phyloP scores from a whole-genome alignment of 345 rosid genomes.

The Euphorbia peplus region DNA sequence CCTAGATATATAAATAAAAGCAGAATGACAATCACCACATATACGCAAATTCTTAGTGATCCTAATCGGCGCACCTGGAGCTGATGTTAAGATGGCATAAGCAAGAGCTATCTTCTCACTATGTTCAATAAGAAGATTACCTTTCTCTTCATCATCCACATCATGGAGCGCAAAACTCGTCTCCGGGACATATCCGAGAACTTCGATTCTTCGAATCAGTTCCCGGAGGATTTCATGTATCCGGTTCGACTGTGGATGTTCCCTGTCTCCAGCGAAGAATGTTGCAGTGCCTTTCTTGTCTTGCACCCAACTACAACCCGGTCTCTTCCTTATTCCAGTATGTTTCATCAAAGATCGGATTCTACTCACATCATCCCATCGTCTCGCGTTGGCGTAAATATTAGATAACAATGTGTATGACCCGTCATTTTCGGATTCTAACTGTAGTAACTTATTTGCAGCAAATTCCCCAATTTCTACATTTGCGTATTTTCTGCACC shows the following conservation, averaged over 20 bases:
- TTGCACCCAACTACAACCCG: slow-evolving; percentile 93
- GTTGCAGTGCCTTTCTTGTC: slow-evolving; percentile 69
- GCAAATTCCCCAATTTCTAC: slow-evolving; percentile 84
- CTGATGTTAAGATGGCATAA: slow-evolving; percentile 53
- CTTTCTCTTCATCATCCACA: slow-evolving; percentile 88
- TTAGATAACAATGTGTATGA: slow-evolving; percentile 77
- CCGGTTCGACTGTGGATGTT: slow-evolving; percentile 48
- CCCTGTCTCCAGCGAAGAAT: slow-evolving; percentile 72
- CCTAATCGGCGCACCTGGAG: slow-evolving; percentile 57
- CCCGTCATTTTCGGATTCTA: slow-evolving; percentile 64
- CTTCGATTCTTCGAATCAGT: slow-evolving; percentile 59
- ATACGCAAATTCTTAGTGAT: slow-evolving; percentile 78
- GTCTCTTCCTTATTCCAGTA: slow-evolving; percentile 63
- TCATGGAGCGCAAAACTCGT: slow-evolving; percentile 83
- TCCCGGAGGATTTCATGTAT: slow-evolving; percentile 54
- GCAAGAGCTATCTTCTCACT: slow-evolving; percentile 91
- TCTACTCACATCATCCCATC: slow-evolving; percentile 82
- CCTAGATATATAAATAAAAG: slow-evolving; percentile 65
- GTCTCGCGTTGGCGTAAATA: slow-evolving; percentile 72
- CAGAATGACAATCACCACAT: slow-evolving; percentile 81
- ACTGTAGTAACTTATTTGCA: slow-evolving; percentile 38
- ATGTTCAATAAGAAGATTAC: slow-evolving; percentile 67
- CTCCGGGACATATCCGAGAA: slow-evolving; percentile 74
- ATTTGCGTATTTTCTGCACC: slow-evolving; percentile 68
- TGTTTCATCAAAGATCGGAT: slow-evolving; percentile 66